Conservation (phyloP, 2,329 filamentous ascomycete genomes). For the Parascedosporium putredinis region DNA sequence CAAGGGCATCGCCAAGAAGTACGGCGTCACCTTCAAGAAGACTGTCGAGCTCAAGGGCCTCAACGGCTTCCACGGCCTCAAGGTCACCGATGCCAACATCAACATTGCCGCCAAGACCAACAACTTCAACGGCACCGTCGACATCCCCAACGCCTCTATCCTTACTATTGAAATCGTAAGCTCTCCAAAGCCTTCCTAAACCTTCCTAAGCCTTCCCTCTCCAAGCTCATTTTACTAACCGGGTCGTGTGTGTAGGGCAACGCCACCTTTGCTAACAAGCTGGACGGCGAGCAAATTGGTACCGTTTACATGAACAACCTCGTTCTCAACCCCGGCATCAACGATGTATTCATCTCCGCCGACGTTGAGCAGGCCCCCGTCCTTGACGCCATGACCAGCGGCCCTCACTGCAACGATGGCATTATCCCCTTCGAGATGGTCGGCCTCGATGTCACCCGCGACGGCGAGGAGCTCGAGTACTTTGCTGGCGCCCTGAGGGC, state of each 20-base stretch:
- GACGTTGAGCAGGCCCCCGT: slow-evolving; percentile 39
- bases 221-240: no score
- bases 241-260: no score
- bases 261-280: slow-evolving; percentile 47
- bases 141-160: slow-evolving; percentile 54
- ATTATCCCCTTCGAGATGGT: slow-evolving; percentile 44
- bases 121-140: slow-evolving; percentile 51
- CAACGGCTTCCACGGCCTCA: slow-evolving; percentile 45
- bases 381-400: slow-evolving; percentile 27
- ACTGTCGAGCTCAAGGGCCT: slow-evolving; percentile 38
- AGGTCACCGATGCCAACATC: slow-evolving; percentile 40
- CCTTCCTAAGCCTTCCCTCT: no score
- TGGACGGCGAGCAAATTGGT: slow-evolving; percentile 42
- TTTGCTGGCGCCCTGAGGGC: slow-evolving; percentile 43
- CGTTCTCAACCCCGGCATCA: slow-evolving; percentile 46
- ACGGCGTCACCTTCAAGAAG: slow-evolving; percentile 45
- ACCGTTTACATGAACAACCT: slow-evolving; percentile 48
- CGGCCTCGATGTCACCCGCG: slow-evolving; percentile 40
- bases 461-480: slow-evolving; percentile 43
- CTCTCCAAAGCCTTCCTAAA: no score
- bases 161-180: slow-evolving; percentile 55
- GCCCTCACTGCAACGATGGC: slow-evolving; percentile 42
- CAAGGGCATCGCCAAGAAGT: slow-evolving; percentile 35
- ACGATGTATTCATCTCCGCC: slow-evolving; percentile 44
- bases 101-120: slow-evolving; percentile 19